Evolutionary conservation across 176 grass and related monocot species (phyloP), one percentile per base, ranked within the genome.

Genomic region (Musa troglodytarum): DNA sequence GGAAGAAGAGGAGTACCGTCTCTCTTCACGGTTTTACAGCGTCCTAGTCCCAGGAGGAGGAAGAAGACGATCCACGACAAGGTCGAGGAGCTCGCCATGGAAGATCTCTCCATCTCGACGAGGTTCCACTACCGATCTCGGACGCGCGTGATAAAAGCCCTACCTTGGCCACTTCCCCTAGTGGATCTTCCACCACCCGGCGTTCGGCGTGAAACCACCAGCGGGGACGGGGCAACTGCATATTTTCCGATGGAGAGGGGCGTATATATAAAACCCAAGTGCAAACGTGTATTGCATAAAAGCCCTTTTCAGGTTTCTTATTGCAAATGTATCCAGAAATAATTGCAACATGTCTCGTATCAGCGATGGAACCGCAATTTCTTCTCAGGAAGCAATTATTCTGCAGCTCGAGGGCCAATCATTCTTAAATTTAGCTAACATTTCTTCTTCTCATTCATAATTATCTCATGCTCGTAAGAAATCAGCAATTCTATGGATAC

Each of bases 1-100:
- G 7, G 20, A 58, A 58, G 16, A 29, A 43, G 52, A 59, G 54
- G 55, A 61, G 9, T 61, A 75, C 73, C 54, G 11, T 75, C 73
- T 75, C 73, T 56, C 54, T 75, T 75, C 15, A 75, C 28, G 25
- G 73, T 75, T 75, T 59, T 75, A 59, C 73, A 59, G 15, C n/a
- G 73, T 21, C 25, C 53, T 11, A 28, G 25, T 9, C 25, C 16
- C 24, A 75, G 73, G 26, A 74, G 53, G 26, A 75, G 22, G 52
- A 21, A 73, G 51, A 34, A 22, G 26, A 26, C 65, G 65, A 68
- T 34, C 65, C 2, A 34, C n/a, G 65, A 16, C 24, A 68, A 68
- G 11, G n/a, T 17, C 65, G 26, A 68, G 65, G 25, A 34, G 65
- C 26, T 68, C 26, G 65, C 65, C 65, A 68, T 68, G 3, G 65